Percentiles rank a stretch among this genome's conserved stretches.
Evolutionary conservation across 139 green algal genomes (phyloP).

Genomic region (Nannochloris sp.): DNA sequence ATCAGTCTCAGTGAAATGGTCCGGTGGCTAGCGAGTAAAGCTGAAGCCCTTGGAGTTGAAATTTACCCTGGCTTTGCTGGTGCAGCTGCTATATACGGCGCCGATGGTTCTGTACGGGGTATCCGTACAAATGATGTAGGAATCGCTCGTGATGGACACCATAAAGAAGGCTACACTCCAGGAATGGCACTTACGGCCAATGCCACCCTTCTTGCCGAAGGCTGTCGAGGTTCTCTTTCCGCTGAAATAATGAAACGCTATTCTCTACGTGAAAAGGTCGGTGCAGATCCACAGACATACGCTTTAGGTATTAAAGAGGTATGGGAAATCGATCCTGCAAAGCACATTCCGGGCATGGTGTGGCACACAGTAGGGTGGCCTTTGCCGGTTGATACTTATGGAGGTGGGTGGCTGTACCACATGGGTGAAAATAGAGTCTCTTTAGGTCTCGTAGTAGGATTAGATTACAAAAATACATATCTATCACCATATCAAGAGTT

Average conservation of each 20-base stretch:
- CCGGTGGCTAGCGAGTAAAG: constrained; percentile 67
- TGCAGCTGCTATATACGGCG: constrained; percentile 41
- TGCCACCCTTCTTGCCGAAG: constrained; percentile 86
- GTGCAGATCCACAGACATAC: constrained; percentile 74
- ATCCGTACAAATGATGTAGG: constrained; percentile 77
- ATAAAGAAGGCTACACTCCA: constrained; percentile 47
- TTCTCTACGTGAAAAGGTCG: constrained; percentile 48
- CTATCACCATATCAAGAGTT: constrained; percentile 77
- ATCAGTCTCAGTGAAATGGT: constrained; percentile 66
- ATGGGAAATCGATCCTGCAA: constrained; percentile 48
- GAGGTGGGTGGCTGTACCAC: constrained; percentile 90
- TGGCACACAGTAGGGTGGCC: constrained; percentile 83
- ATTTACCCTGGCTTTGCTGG: constrained; percentile 82
- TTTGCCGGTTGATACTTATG: constrained; percentile 63
- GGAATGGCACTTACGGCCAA: constrained; percentile 72
- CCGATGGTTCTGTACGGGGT: constrained; percentile 52
- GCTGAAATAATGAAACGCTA: constrained; percentile 66
- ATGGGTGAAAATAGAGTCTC: constrained; percentile 72
- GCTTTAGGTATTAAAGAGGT: constrained; percentile 93
- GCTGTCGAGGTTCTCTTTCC: constrained; percentile 80
- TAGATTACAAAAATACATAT: constrained; percentile 89
- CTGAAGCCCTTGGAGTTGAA: constrained; percentile 83
- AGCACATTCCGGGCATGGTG: constrained; percentile 67
- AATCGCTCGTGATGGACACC: constrained; percentile 56
- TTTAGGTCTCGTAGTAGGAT: constrained; percentile 72